Conservation (phyloP, 1,284 basidiomycete genomes). For the Ganoderma meredithae region DNA sequence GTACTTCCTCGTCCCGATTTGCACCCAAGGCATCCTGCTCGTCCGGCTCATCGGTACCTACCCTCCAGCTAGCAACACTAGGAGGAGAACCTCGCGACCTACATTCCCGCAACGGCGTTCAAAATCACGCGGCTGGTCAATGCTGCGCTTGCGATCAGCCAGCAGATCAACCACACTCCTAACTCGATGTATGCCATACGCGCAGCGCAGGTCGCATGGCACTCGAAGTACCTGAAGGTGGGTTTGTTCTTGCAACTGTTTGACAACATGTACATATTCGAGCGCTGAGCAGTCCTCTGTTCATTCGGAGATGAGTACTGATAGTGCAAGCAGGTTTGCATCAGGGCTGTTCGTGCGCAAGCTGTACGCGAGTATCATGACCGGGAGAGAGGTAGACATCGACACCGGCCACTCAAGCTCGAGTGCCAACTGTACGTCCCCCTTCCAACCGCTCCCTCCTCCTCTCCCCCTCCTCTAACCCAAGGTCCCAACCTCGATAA, state of each 20-base stretch:
- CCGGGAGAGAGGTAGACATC: background rate
- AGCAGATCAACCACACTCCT: too few species aligned
- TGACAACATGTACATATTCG: conserved; percentile 36
- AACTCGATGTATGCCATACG: background rate
- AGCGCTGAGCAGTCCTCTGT: too few species aligned
- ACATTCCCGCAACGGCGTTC: conserved; percentile 5
- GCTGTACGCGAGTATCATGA: background rate
- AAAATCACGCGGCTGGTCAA: conserved; percentile 6
- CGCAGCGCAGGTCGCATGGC: background rate
- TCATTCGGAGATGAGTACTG: background rate
- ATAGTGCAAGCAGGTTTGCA: background rate
- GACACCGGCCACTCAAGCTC: background rate
- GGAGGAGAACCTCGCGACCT: conserved; percentile 14
- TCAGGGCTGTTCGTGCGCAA: background rate
- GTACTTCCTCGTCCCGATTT: conserved; percentile 28
- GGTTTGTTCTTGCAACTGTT: conserved; percentile 41
- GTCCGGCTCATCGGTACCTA: conserved; percentile 37
- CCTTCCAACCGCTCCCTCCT: background rate
- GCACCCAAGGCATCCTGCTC: conserved; percentile 35
- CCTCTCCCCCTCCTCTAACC: background rate
- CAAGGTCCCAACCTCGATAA: background rate
- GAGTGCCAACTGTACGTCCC: background rate
- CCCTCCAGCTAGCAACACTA: conserved; percentile 16
- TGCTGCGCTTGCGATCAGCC: background rate
- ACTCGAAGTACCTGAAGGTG: conserved; percentile 21